Conservation (phyloP, 129 eudicot genomes). For the Helianthus tuberosus region DNA sequence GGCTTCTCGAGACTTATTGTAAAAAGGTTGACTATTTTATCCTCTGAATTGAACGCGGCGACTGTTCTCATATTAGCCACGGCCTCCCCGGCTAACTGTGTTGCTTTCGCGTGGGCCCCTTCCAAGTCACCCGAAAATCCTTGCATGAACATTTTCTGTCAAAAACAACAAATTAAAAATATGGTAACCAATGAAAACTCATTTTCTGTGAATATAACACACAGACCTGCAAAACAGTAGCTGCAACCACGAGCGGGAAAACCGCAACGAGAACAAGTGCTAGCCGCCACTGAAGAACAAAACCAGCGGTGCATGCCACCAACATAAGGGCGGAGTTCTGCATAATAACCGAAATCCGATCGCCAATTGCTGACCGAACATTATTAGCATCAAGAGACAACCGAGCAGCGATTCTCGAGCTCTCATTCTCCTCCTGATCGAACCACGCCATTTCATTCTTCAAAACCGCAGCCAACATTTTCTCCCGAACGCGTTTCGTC, state of each 20-base stretch:
- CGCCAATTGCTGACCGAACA: slow-evolving; percentile 91
- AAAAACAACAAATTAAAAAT: slow-evolving; percentile 14
- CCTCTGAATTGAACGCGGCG: slow-evolving; percentile 92
- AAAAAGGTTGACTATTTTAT: slow-evolving; percentile 71
- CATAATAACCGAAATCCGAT: slow-evolving; percentile 85
- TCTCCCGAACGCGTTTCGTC: slow-evolving; percentile 88
- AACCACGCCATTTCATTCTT: slow-evolving; percentile 97
- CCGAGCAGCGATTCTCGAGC: slow-evolving; percentile 85
- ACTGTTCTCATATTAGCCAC: slow-evolving; percentile 88
- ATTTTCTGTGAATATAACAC: too few species aligned
- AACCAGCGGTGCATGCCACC: slow-evolving; percentile 92
- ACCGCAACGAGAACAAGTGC: slow-evolving; percentile 94
- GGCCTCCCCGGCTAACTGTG: slow-evolving; percentile 94
- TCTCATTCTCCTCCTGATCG: slow-evolving; percentile 93
- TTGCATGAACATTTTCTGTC: slow-evolving; percentile 92
- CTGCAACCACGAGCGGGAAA: slow-evolving; percentile 90
- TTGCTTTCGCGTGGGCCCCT: slow-evolving; percentile 87
- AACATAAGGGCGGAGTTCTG: slow-evolving; percentile 95
- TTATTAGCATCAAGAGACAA: slow-evolving; percentile 87
- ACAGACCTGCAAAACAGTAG: slow-evolving; percentile 87
- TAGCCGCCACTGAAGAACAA: slow-evolving; percentile 91
- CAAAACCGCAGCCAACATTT: slow-evolving; percentile 75
- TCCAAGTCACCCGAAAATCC: slow-evolving; percentile 98
- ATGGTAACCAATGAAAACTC: slow-evolving; percentile 3
- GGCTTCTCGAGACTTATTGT: slow-evolving; percentile 63